phyloP scores from a whole-genome alignment of 169 alveolate species.

The Cryptosporidium viatorum region DNA sequence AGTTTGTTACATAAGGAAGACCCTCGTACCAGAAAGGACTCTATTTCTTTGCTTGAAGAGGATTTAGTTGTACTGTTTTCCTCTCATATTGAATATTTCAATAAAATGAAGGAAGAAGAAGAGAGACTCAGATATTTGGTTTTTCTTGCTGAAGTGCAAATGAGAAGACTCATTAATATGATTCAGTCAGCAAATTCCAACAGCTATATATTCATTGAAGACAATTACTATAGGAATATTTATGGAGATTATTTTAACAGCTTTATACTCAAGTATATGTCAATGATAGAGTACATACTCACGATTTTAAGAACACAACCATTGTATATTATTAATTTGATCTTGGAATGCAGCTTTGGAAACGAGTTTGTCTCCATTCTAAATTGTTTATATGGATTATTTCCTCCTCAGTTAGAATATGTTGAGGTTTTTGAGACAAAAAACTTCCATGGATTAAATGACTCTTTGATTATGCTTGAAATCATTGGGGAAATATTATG shows the following conservation, averaged over 20 bases:
- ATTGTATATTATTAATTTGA: slow-evolving; percentile 24
- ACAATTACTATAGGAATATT: background rate
- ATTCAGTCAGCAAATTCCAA: background rate
- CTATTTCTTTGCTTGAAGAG: slow-evolving; percentile 33
- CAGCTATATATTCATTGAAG: background rate
- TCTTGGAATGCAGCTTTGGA: slow-evolving; percentile 47
- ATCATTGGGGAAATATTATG: slow-evolving; percentile 41
- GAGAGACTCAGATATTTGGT: slow-evolving; percentile 37
- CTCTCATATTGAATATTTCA: slow-evolving; percentile 25
- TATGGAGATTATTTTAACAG: slow-evolving; percentile 7
- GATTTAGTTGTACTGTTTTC: slow-evolving; percentile 33
- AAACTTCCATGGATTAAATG: slow-evolving; percentile 42
- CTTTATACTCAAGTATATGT: slow-evolving; percentile 17
- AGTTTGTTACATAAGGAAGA: slow-evolving; percentile 38
- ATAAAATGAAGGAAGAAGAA: slow-evolving; percentile 41
- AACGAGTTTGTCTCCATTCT: slow-evolving; percentile 18
- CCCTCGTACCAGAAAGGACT: slow-evolving; percentile 38
- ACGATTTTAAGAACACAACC: slow-evolving; percentile 22
- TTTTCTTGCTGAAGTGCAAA: slow-evolving; percentile 45
- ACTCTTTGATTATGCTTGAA: slow-evolving; percentile 21
- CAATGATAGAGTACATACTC: slow-evolving; percentile 17
- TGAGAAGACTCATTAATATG: slow-evolving; percentile 31
- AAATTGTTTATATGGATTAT: slow-evolving; percentile 27
- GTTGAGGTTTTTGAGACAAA: background rate
- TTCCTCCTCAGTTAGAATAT: slow-evolving; percentile 14